Conservation (phyloP, 2,329 filamentous ascomycete species). For the Juglanconis sp. region DNA sequence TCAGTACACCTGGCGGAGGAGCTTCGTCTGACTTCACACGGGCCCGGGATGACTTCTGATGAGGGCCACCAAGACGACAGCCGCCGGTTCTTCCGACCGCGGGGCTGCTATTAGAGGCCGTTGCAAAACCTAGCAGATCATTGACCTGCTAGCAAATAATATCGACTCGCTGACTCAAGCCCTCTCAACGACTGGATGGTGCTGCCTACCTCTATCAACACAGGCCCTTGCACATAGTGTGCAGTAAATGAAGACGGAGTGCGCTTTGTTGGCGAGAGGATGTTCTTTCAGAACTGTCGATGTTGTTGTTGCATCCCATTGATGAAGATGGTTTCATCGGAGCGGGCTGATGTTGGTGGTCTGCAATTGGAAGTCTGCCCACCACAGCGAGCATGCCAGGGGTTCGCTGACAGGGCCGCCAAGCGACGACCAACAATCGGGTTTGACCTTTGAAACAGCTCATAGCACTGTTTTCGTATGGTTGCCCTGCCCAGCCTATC, state of each 20-base stretch:
- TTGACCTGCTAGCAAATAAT: not conserved
- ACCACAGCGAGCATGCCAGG: conserved; percentile 7
- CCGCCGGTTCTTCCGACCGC: too few relatives aligned
- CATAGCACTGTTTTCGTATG: conserved; percentile 1
- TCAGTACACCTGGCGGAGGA: too few relatives aligned
- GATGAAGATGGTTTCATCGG: too few relatives aligned
- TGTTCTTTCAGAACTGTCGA: too few relatives aligned
- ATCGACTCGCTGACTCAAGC: not conserved
- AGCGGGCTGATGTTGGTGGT: not conserved
- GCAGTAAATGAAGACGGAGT: too few relatives aligned
- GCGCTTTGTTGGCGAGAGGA: too few relatives aligned
- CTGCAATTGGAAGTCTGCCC: conserved; percentile 3
- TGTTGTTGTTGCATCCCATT: too few relatives aligned
- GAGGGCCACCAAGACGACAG: too few relatives aligned
- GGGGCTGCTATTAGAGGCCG: too few relatives aligned
- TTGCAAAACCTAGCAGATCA: not conserved
- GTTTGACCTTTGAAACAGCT: conserved; percentile 18
- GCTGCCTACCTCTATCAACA: not conserved
- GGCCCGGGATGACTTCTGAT: too few relatives aligned
- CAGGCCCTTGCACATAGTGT: not conserved
- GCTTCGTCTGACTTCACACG: too few relatives aligned
- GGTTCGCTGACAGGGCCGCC: conserved; percentile 4
- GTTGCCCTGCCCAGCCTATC: not conserved
- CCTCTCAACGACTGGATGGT: too few relatives aligned
- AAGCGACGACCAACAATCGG: conserved; percentile 11